Evolutionary conservation across 2,329 filamentous ascomycete genomes (phyloP).

Genomic region (Didymella exigua): DNA sequence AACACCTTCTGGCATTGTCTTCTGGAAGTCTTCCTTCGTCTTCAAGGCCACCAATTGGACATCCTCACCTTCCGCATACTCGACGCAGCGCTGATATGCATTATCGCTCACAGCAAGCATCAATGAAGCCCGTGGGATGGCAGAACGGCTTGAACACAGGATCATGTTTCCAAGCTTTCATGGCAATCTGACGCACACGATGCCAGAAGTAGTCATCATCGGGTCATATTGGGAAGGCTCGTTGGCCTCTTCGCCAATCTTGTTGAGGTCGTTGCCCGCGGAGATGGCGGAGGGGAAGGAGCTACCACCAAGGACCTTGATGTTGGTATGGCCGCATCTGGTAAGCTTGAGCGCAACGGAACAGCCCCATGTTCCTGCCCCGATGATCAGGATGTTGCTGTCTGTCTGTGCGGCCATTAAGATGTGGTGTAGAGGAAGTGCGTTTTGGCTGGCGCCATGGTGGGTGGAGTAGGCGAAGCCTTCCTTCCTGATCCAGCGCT

Average conservation of each 20-base stretch:
- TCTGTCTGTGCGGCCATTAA: constrained; percentile 7
- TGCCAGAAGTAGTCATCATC: constrained; percentile 47
- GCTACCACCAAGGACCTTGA: constrained; percentile 55
- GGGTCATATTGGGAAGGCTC: constrained; percentile 30
- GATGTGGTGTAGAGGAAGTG: neutral
- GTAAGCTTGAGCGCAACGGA: constrained; percentile 57
- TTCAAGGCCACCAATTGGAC: constrained; percentile 45
- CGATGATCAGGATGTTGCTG: constrained; percentile 50
- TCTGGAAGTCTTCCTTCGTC: constrained; percentile 54
- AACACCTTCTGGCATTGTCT: constrained; percentile 59
- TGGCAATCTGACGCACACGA: constrained; percentile 42
- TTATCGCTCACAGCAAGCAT: constrained; percentile 51
- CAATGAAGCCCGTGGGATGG: constrained; percentile 56
- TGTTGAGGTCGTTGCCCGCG: constrained; percentile 57
- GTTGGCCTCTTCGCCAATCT: constrained; percentile 51
- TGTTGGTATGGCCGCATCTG: constrained; percentile 52
- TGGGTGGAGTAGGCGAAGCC: neutral
- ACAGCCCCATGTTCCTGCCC: constrained; percentile 58
- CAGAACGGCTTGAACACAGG: constrained; percentile 53
- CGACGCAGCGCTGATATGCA: constrained; percentile 47
- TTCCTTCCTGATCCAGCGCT: constrained; percentile 6
- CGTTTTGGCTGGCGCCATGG: neutral
- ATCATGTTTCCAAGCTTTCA: constrained; percentile 53
- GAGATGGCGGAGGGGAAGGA: constrained; percentile 53
- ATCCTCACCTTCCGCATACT: constrained; percentile 44